Percentiles rank a stretch among this genome's conserved stretches.
These are phyloP conservation scores for Exophiala spinifera DNA, from an alignment of 2,329 filamentous ascomycete genomes.

Conservation along the genomic window DNA sequence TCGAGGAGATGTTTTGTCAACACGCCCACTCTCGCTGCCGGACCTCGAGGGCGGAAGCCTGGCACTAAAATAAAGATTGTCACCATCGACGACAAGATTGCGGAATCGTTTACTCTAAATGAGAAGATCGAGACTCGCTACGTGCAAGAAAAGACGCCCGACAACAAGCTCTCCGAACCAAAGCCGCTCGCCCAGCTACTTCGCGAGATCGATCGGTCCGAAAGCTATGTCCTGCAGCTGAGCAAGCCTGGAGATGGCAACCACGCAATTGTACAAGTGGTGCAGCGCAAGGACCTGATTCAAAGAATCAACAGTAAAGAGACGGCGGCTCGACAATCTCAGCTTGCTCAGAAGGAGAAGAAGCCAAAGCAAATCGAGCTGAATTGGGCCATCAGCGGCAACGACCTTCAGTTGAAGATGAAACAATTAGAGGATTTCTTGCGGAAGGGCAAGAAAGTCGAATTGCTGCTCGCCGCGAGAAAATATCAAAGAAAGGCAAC, in stretches of 20 bases:
- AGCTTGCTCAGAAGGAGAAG: constrained; percentile 36
- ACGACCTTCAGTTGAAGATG: constrained; percentile 73
- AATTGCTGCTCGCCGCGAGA: constrained; percentile 69
- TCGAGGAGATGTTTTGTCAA: constrained; percentile 1
- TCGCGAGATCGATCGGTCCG: constrained; percentile 46
- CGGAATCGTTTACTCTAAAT: constrained; percentile 20
- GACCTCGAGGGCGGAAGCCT: background rate
- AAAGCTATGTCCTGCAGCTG: constrained; percentile 53
- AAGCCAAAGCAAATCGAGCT: constrained; percentile 75
- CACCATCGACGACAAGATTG: constrained; percentile 24
- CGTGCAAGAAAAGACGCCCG: constrained; percentile 20
- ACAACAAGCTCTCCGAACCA: constrained; percentile 21
- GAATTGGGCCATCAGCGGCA: constrained; percentile 77
- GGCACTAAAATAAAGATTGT: constrained; percentile 12
- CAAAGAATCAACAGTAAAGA: constrained; percentile 41
- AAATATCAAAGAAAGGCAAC: constrained; percentile 60
- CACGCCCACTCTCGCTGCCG: constrained; percentile 4
- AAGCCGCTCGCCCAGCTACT: constrained; percentile 34
- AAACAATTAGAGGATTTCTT: constrained; percentile 67
- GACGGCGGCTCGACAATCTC: constrained; percentile 35
- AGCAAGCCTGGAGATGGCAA: constrained; percentile 32
- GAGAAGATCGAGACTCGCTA: constrained; percentile 22
- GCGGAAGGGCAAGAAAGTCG: constrained; percentile 69
- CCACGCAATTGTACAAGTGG: constrained; percentile 67
- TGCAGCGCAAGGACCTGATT: constrained; percentile 56